phyloP scores from a whole-genome alignment of 176 grass and related monocot species.

The Tillandsia leiboldiana region DNA sequence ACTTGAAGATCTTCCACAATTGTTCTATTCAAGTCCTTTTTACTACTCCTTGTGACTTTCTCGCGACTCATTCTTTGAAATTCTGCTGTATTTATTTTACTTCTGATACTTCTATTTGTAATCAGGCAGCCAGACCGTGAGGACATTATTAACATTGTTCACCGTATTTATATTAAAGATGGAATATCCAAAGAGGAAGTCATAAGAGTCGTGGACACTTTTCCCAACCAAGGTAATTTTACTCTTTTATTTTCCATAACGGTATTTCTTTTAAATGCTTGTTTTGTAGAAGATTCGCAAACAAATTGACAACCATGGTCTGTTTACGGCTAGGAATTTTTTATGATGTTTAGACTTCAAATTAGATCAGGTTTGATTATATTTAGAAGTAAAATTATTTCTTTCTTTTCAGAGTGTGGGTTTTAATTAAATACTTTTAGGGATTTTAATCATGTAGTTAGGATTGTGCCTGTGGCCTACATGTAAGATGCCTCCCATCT shows the following conservation, averaged over 20 bases:
- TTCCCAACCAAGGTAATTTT: slow-evolving; percentile 80
- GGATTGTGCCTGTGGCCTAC: too few species aligned
- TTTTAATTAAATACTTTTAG: not conserved
- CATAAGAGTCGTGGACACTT: slow-evolving; percentile 51
- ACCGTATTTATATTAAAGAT: slow-evolving; percentile 80
- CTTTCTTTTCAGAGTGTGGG: not conserved
- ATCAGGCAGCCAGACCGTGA: slow-evolving; percentile 78
- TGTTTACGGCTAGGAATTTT: too few species aligned
- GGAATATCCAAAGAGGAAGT: slow-evolving; percentile 63
- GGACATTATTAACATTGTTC: slow-evolving; percentile 89
- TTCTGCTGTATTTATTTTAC: not conserved
- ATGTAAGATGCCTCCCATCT: too few species aligned
- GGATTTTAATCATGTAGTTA: too few species aligned
- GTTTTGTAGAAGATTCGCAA: too few species aligned
- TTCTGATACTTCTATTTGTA: slow-evolving; percentile 6
- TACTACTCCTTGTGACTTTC: not conserved
- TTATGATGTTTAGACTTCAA: too few species aligned
- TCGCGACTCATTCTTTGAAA: not conserved
- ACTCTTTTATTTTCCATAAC: not conserved
- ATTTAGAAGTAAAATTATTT: not conserved
- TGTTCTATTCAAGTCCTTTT: not conserved
- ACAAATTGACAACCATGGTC: too few species aligned
- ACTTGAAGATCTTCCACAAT: not conserved
- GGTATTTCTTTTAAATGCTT: not conserved
- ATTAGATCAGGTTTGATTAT: too few species aligned